phyloP scores from a whole-genome alignment of 768 basidiomycete species.

The Amanita muscaria region DNA sequence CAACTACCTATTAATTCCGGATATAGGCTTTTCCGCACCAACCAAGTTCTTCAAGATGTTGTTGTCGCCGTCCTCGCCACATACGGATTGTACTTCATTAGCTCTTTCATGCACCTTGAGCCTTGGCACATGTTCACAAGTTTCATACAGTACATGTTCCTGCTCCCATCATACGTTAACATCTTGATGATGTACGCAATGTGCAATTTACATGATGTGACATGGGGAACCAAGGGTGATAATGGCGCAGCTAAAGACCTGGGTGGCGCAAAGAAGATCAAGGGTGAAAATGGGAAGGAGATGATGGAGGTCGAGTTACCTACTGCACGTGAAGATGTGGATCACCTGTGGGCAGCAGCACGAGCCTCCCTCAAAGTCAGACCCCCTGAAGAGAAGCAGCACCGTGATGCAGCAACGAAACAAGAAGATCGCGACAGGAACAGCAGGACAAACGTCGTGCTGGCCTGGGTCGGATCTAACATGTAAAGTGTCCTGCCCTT shows the following conservation, averaged over 20 bases:
- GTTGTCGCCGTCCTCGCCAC: conserved; percentile 71
- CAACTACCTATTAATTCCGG: too few species aligned
- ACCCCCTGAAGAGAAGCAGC: conserved; percentile 66
- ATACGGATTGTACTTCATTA: conserved; percentile 78
- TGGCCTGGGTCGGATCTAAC: conserved; percentile 79
- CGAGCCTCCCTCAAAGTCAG: conserved; percentile 59
- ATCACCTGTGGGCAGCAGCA: conserved; percentile 78
- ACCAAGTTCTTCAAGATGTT: conserved; percentile 74
- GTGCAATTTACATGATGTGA: conserved; percentile 87
- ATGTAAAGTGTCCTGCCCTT: conserved; percentile 38
- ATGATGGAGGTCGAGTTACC: conserved; percentile 82
- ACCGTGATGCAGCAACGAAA: conserved; percentile 82
- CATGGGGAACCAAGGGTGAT: conserved; percentile 91
- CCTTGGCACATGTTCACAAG: conserved; percentile 98
- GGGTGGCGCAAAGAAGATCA: conserved; percentile 84
- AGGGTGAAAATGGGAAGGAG: conserved; percentile 77
- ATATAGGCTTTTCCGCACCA: conserved; percentile 49
- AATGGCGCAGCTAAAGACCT: conserved; percentile 83
- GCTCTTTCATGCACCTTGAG: conserved; percentile 83
- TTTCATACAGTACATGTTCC: conserved; percentile 87
- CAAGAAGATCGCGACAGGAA: conserved; percentile 82
- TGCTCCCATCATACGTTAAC: conserved; percentile 70
- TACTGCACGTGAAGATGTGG: conserved; percentile 78
- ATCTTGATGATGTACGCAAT: conserved; percentile 93
- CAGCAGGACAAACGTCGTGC: conserved; percentile 77